Evolutionary conservation across 345 rosid genomes (phyloP).

Genomic region (Nasturtium officinale): DNA sequence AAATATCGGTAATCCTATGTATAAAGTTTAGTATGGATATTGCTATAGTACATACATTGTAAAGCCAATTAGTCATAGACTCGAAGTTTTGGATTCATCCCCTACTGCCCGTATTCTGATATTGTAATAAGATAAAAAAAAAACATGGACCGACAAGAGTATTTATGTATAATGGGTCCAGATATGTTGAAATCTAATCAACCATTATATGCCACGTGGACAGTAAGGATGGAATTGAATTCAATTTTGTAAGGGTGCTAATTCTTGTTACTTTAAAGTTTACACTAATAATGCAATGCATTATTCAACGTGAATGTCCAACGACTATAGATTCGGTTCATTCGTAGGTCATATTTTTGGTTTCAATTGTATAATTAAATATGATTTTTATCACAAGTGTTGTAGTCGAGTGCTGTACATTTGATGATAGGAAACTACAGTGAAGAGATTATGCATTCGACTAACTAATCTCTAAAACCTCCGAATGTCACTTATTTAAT

Average conservation of each 20-base stretch:
- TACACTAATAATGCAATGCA: slow-evolving; percentile 27
- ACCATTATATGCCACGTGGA: not conserved
- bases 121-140: not conserved
- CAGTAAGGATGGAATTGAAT: slow-evolving; percentile 5
- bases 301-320: slow-evolving; percentile 15
- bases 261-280: slow-evolving; percentile 4
- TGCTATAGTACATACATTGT: not conserved
- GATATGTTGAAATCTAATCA: not conserved
- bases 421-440: not conserved
- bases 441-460: not conserved
- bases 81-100: slow-evolving; percentile 14
- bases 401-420: slow-evolving; percentile 5
- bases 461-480: not conserved
- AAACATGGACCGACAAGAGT: slow-evolving; percentile 9
- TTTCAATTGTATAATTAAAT: not conserved
- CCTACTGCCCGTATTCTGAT: not conserved
- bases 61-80: not conserved
- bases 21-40: not conserved
- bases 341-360: slow-evolving; percentile 16
- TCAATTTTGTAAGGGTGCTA: slow-evolving; percentile 22
- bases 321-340: slow-evolving; percentile 13
- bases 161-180: slow-evolving; percentile 7
- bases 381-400: slow-evolving; percentile 11
- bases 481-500: not conserved
- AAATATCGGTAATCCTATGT: not conserved